phyloP scores from a whole-genome alignment of 345 rosid genomes.

The Ceriops zippeliana region DNA sequence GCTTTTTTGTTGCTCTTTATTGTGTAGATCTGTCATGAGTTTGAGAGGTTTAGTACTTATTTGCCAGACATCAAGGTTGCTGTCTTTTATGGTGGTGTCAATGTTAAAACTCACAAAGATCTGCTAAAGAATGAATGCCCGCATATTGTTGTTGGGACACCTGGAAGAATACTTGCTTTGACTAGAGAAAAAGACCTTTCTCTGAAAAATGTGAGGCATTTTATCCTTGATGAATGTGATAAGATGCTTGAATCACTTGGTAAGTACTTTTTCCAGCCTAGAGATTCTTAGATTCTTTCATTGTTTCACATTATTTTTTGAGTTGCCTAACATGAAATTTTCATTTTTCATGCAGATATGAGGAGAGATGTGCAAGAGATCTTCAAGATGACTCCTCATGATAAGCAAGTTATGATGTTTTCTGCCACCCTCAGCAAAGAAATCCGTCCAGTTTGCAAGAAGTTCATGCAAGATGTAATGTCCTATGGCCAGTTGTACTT shows the following conservation, averaged over 20 bases:
- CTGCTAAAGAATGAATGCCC: constrained; percentile 93
- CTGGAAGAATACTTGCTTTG: constrained; percentile 84
- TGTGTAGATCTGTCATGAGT: constrained; percentile 82
- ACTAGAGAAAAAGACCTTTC: constrained; percentile 85
- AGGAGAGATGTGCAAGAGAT: constrained; percentile 96
- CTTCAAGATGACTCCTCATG: constrained; percentile 95
- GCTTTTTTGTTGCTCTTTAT: background rate
- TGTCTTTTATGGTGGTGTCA: constrained; percentile 93
- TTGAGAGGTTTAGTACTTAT: constrained; percentile 91
- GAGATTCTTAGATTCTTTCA: too few species aligned
- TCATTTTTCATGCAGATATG: constrained; percentile 54
- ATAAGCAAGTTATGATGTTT: constrained; percentile 99
- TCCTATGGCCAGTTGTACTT: constrained; percentile 46
- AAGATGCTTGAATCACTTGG: constrained; percentile 99
- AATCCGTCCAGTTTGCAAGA: constrained; percentile 97
- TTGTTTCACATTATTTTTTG: too few species aligned
- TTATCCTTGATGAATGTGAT: constrained; percentile 94
- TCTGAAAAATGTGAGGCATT: constrained; percentile 95
- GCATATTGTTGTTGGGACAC: constrained; percentile 95
- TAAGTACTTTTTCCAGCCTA: constrained; percentile 18
- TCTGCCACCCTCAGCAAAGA: constrained; percentile 99
- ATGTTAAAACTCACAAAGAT: constrained; percentile 79
- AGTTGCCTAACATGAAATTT: too few species aligned
- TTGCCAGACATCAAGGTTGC: constrained; percentile 82
- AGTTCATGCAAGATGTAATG: constrained; percentile 98